Conservation (phyloP, 192 early-diverging fungal genomes). For the Linnemannia zychae region DNA sequence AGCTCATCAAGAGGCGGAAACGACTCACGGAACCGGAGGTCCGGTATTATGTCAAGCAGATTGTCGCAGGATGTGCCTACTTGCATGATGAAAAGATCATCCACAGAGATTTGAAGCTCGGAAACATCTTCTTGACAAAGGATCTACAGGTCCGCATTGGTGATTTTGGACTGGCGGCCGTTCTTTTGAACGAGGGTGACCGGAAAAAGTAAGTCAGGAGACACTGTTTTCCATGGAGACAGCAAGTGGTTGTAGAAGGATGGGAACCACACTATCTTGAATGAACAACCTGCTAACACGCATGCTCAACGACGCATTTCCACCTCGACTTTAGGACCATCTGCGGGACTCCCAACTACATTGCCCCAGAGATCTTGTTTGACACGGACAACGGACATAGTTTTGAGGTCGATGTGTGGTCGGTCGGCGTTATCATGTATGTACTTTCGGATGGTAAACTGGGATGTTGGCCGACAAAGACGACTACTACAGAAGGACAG, state of each 20-base stretch:
- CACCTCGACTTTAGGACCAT: constrained; percentile 74
- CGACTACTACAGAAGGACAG: neutral
- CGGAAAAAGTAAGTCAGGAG: constrained; percentile 83
- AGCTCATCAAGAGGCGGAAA: constrained; percentile 81
- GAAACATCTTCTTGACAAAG: constrained; percentile 89
- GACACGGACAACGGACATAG: constrained; percentile 86
- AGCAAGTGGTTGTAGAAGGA: neutral
- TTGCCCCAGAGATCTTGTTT: constrained; percentile 96
- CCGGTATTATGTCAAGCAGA: constrained; percentile 87
- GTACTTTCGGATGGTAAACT: neutral
- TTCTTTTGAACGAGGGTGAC: constrained; percentile 79
- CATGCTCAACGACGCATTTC: neutral
- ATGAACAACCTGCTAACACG: neutral
- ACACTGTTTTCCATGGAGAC: neutral
- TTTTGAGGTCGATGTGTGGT: constrained; percentile 97
- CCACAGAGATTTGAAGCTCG: constrained; percentile 96
- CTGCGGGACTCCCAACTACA: constrained; percentile 97
- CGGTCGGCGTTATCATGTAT: constrained; percentile 90
- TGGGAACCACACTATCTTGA: neutral
- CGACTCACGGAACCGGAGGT: constrained; percentile 92
- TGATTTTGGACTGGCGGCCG: constrained; percentile 96
- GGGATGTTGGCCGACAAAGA: neutral
- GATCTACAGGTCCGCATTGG: constrained; percentile 91
- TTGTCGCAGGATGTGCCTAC: constrained; percentile 83
- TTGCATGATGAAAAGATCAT: constrained; percentile 87